These are phyloP conservation scores for Xylaria polymorpha DNA, from an alignment of 2,329 filamentous ascomycete genomes.

Conservation along the genomic window DNA sequence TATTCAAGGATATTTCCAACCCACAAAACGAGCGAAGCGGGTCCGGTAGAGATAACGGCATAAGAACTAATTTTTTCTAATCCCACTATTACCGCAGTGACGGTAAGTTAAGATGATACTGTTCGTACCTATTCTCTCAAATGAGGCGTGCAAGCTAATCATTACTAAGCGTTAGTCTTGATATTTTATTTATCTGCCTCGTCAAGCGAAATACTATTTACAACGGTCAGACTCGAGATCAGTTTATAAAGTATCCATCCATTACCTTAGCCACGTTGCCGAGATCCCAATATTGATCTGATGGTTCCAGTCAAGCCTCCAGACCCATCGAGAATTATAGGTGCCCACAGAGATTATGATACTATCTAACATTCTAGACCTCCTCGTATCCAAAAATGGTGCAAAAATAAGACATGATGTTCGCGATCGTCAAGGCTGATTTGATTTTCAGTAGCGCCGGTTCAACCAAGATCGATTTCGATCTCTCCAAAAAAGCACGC, in stretches of 20 bases:
- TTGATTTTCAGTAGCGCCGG: neutral
- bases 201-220: neutral
- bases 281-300: neutral
- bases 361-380: neutral
- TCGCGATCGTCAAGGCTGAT: constrained; percentile 5
- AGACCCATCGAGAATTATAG: neutral
- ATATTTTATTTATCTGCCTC: neutral
- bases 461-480: neutral
- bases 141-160: neutral
- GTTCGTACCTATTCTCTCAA: no score
- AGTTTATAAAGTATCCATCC: neutral
- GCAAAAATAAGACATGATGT: neutral
- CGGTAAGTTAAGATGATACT: neutral
- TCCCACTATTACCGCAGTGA: neutral
- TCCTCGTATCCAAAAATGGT: neutral
- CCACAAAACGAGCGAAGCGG: constrained; percentile 6
- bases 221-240: neutral
- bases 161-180: neutral
- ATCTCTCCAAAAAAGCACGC: constrained; percentile 1
- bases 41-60: neutral
- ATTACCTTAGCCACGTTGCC: neutral
- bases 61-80: constrained; percentile 4
- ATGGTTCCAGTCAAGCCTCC: neutral
- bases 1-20: neutral
- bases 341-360: no score